Conservation (phyloP, 106 monocot genomes). For the Narthecium ossifragum region DNA sequence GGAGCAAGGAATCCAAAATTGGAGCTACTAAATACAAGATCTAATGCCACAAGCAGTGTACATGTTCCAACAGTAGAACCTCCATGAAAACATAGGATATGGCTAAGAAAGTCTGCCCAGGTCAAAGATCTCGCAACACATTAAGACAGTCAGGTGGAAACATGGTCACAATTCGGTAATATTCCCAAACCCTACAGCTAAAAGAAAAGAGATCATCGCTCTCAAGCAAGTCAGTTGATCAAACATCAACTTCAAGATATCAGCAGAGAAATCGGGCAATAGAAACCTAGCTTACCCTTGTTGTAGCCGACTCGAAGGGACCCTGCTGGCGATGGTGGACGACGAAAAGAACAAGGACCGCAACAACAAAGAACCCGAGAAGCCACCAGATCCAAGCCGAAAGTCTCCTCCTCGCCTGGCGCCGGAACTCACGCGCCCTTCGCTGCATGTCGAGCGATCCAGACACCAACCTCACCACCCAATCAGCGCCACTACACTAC, state of each 20-base stretch:
- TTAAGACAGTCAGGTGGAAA: too few relatives aligned
- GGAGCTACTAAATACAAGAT: too few relatives aligned
- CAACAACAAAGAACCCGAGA: conserved; percentile 15
- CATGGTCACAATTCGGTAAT: not conserved
- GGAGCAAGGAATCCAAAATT: too few relatives aligned
- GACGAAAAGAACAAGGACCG: conserved; percentile 27
- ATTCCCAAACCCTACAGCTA: not conserved
- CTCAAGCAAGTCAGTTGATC: not conserved
- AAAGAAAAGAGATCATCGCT: not conserved
- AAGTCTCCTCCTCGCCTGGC: conserved; percentile 31
- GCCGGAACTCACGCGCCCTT: conserved; percentile 42
- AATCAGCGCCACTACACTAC: not conserved
- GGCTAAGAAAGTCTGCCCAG: too few relatives aligned
- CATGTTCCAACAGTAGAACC: too few relatives aligned
- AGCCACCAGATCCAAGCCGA: conserved; percentile 27
- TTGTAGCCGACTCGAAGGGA: conserved; percentile 5
- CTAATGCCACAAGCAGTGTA: too few relatives aligned
- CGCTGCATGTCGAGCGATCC: conserved; percentile 19
- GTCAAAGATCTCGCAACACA: too few relatives aligned
- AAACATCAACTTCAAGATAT: not conserved
- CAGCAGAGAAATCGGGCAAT: not conserved
- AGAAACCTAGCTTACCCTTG: conserved; percentile 9
- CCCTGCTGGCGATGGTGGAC: conserved; percentile 19
- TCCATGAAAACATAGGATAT: too few relatives aligned
- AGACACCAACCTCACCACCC: not conserved